Conservation (phyloP, 345 rosid species). For the Pistacia vera region DNA sequence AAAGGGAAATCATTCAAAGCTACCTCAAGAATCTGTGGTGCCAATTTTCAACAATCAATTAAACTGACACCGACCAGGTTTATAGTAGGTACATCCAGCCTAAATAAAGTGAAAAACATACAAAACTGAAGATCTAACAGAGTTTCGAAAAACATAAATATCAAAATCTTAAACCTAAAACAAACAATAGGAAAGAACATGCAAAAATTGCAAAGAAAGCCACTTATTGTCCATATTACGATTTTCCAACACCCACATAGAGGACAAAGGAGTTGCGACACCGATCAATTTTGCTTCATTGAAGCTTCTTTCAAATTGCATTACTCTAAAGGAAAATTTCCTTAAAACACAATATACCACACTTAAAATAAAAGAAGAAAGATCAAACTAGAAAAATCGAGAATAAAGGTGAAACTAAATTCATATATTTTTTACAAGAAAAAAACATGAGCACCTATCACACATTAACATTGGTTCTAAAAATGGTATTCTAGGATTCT, state of each 20-base stretch:
- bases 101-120: neutral
- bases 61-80: neutral
- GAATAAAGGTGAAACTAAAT: neutral
- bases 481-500: too few relatives aligned
- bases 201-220: neutral
- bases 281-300: slow-evolving; percentile 12
- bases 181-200: neutral
- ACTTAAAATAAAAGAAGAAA: neutral
- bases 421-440: too few relatives aligned
- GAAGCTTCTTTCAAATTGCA: neutral
- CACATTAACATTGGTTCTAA: neutral
- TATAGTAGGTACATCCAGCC: neutral
- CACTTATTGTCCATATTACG: slow-evolving; percentile 4
- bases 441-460: too few relatives aligned
- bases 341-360: neutral
- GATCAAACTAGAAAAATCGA: neutral
- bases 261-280: neutral
- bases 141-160: neutral
- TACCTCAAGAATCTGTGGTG: neutral
- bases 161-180: neutral
- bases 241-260: slow-evolving; percentile 1
- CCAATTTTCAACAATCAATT: slow-evolving; percentile 10
- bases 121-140: neutral
- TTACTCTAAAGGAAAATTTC: neutral
- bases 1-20: neutral